phyloP scores from a whole-genome alignment of 768 basidiomycete genomes.

The Neoboletus brunneissimus region DNA sequence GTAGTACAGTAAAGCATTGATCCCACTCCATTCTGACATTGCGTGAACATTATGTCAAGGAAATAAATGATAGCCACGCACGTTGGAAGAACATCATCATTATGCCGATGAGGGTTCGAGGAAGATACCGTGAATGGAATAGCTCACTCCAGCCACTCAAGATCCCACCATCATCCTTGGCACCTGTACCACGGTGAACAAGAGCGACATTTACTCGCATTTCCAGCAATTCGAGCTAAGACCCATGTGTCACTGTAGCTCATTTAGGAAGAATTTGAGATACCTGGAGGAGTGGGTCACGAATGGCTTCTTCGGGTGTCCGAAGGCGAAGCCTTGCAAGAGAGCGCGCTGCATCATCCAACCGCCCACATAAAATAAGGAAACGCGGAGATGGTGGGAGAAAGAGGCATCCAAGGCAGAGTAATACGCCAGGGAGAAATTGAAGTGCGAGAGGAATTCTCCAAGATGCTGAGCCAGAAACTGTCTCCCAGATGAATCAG shows the following conservation, averaged over 20 bases:
- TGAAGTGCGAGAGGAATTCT: conserved; percentile 74
- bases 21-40: conserved; percentile 76
- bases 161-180: conserved; percentile 16
- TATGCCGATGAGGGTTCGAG: conserved; percentile 66
- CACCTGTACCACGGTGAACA: conserved; percentile 37
- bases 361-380: conserved; percentile 46
- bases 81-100: conserved; percentile 84
- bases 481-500: conserved; percentile 29
- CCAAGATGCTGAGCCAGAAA: conserved; percentile 68
- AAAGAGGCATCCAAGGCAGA: conserved; percentile 56
- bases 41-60: not conserved
- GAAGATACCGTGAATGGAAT: conserved; percentile 50
- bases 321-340: conserved; percentile 53
- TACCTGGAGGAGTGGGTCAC: conserved; percentile 54
- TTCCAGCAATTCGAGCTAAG: conserved; percentile 68
- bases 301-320: conserved; percentile 41
- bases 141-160: conserved; percentile 52
- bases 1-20: conserved; percentile 81
- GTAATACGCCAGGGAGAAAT: conserved; percentile 62
- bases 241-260: not conserved
- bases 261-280: not conserved
- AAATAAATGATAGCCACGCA: conserved; percentile 33
- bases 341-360: conserved; percentile 55
- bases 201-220: conserved; percentile 68
- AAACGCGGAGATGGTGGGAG: conserved; percentile 50